Base-by-base conservation (phyloP, 192 early-diverging fungal genomes). In the Lobosporangium transversale region DNA sequence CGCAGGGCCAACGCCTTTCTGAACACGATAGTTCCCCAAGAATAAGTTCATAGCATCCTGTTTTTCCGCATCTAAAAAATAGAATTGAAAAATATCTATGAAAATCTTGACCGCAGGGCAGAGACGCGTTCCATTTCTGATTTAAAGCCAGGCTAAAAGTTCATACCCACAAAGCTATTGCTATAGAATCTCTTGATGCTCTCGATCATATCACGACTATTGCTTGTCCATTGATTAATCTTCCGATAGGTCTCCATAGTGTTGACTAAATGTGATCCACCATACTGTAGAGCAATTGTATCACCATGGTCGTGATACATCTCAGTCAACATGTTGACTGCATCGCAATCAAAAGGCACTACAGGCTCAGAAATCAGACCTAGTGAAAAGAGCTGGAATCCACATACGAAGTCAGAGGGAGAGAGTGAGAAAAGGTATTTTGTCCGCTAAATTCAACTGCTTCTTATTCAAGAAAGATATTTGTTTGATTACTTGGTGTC, bases 261-360 rank as follows among this genome's bases (percentile, higher is more conserved):
- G 70, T 98, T 99, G 21, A 99, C 97, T 37, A 99, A 81, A 80
- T 97, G 94, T 20, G 96, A 98, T 15, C 97, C 97, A 56, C 97
- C 96, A 70, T 99, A 99, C 80, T 94, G 92, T 4, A 95, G 78
- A 0, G 93, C 94, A 54, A 99, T 97, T 6, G 97, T 97, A 65
- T 99, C 95, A 27, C 97, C 97, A 75, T 98, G 91, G 53, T 95
- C 94, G 57, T 98, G 95, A 76, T 97, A 99, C 94, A 99, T 95
- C 58, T 93, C 94, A 40, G 95, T 97, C 35, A 99, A 88, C 42
- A 97, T 88, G 69, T 95, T 94, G 6, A 94, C 88, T 0, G 92
- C 94, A 75, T 99, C 97, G 4, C 92, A 93, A 78, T 98, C 95
- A 70, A 98, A 96, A 0, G 92, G 91, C 0, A 99, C 85, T 9